These are phyloP conservation scores for Aspergillus aculeatus DNA, from an alignment of 2,329 filamentous ascomycete genomes.

Conservation along the genomic window DNA sequence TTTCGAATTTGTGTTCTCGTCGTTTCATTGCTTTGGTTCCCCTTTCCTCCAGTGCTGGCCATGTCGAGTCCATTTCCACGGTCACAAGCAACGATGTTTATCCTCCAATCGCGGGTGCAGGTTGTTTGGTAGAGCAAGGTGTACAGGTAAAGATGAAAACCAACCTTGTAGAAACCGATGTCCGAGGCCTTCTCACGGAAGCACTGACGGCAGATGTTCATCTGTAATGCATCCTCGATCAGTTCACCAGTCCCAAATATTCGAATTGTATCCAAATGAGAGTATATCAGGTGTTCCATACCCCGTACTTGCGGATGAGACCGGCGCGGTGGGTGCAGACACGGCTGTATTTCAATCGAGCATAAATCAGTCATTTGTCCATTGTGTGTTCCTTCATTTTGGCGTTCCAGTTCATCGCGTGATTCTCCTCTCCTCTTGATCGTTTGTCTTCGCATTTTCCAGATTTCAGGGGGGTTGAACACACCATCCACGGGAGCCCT, in stretches of 20 bases:
- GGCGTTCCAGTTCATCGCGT: neutral
- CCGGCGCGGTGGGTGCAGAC: conserved; percentile 93
- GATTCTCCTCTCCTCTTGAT: neutral
- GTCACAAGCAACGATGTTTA: neutral
- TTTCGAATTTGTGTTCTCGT: neutral
- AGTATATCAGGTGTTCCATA: conserved; percentile 26
- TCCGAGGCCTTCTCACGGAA: conserved; percentile 68
- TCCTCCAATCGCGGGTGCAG: neutral
- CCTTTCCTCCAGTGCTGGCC: neutral
- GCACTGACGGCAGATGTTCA: conserved; percentile 65
- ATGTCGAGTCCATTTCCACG: neutral
- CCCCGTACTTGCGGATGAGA: conserved; percentile 99
- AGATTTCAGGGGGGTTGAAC: conserved; percentile 38
- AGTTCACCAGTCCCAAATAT: conserved; percentile 12
- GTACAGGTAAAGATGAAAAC: conserved; percentile 27
- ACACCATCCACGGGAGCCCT: conserved; percentile 92
- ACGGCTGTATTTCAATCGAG: conserved; percentile 53
- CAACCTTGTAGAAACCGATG: conserved; percentile 68
- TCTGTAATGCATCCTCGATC: conserved; percentile 26
- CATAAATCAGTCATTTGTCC: conserved; percentile 27
- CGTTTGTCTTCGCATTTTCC: neutral
- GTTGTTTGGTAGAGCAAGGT: neutral
- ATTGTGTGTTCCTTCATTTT: conserved; percentile 11
- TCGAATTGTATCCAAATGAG: neutral
- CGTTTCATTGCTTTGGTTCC: neutral